These are phyloP conservation scores for Tardiomyces digboiensis DNA, from an alignment of 1,139 yeast species.

Conservation along the genomic window DNA sequence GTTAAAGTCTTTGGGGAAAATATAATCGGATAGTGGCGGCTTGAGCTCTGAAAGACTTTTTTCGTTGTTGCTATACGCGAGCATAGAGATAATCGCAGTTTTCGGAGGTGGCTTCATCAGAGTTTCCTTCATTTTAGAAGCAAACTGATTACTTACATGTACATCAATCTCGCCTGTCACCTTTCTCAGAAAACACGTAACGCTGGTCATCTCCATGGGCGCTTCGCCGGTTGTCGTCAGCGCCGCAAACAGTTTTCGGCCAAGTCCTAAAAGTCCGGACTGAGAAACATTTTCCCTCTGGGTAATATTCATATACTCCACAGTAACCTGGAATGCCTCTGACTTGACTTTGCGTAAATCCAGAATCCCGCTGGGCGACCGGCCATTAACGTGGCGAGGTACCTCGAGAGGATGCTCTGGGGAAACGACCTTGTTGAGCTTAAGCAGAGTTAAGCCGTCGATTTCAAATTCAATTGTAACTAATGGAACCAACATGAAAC, in stretches of 20 bases:
- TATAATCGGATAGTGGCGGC: constrained; percentile 27
- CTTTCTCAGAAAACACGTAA: constrained; percentile 22
- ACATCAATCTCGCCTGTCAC: constrained; percentile 26
- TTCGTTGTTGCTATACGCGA: constrained; percentile 21
- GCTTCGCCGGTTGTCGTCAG: constrained; percentile 22
- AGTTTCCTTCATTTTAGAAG: constrained; percentile 28
- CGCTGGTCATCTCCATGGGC: constrained; percentile 25
- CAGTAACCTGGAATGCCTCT: constrained; percentile 24
- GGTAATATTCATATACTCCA: constrained; percentile 28
- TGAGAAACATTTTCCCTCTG: constrained; percentile 19
- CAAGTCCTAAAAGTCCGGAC: constrained; percentile 22
- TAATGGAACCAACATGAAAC: constrained; percentile 28
- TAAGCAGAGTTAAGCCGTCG: constrained; percentile 21
- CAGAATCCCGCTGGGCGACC: constrained; percentile 21
- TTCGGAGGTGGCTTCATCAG: constrained; percentile 34
- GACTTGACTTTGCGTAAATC: constrained; percentile 16
- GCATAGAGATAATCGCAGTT: constrained; percentile 26
- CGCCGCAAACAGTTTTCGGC: constrained; percentile 24
- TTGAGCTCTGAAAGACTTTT: constrained; percentile 21
- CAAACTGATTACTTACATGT: constrained; percentile 22
- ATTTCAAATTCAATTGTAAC: constrained; percentile 21
- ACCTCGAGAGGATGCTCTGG: constrained; percentile 15
- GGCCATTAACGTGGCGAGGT: constrained; percentile 18
- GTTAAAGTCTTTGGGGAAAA: constrained; percentile 26
- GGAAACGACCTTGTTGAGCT: constrained; percentile 20